Evolutionary conservation across 139 green algal species (phyloP).

Genomic region (Prasinococcaceae sp.): DNA sequence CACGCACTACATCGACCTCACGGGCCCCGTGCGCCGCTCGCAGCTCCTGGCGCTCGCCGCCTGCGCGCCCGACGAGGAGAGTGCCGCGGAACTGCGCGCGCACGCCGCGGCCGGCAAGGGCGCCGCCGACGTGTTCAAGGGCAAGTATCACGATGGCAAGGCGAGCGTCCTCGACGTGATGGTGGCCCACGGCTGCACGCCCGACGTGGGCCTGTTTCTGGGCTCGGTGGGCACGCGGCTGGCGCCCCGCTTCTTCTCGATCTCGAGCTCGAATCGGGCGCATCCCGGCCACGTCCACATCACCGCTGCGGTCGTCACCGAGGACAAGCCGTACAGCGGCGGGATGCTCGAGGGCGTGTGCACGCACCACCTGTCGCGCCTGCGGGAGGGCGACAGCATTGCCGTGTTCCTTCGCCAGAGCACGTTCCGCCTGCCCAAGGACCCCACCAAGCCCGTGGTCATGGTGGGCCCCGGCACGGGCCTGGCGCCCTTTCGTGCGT

Average conservation of each 20-base stretch:
- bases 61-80: slow-evolving; percentile 34
- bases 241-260: slow-evolving; percentile 30
- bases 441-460: slow-evolving; percentile 53
- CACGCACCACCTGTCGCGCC: slow-evolving; percentile 29
- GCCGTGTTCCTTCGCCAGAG: slow-evolving; percentile 68
- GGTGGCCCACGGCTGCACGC: slow-evolving; percentile 23
- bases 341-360: slow-evolving; percentile 46
- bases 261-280: slow-evolving; percentile 22
- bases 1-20: slow-evolving; percentile 60
- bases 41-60: slow-evolving; percentile 55
- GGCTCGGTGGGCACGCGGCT: slow-evolving; percentile 60
- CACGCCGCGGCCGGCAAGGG: slow-evolving; percentile 32
- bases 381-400: slow-evolving; percentile 16
- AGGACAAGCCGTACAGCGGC: slow-evolving; percentile 46
- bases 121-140: background rate
- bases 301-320: slow-evolving; percentile 65
- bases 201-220: slow-evolving; percentile 84
- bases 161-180: slow-evolving; percentile 5
- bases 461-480: slow-evolving; percentile 95
- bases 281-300: slow-evolving; percentile 52
- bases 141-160: background rate
- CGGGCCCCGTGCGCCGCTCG: slow-evolving; percentile 22
- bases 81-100: slow-evolving; percentile 39
- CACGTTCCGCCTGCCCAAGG: slow-evolving; percentile 69
- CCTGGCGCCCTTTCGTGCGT: slow-evolving; percentile 89